Evolutionary conservation across 2,329 filamentous ascomycete genomes (phyloP).

Genomic region (Aureobasidium subglaciale): DNA sequence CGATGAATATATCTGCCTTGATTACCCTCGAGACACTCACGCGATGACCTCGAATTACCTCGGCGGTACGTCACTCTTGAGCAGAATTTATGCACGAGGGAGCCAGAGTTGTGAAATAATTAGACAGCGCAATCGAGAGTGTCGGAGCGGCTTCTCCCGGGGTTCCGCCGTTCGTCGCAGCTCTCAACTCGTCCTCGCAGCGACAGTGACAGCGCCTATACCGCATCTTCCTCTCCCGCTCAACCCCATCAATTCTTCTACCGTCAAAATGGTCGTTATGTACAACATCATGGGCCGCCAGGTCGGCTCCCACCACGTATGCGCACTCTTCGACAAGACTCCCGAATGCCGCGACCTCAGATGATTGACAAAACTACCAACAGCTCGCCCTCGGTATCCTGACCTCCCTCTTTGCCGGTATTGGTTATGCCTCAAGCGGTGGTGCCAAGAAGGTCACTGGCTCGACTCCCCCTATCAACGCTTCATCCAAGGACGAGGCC

Average conservation of each 20-base stretch:
- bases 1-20: not conserved
- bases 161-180: too few species aligned
- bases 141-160: too few species aligned
- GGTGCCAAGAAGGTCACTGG: slow-evolving; percentile 41
- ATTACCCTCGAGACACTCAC: not conserved
- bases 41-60: not conserved
- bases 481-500: slow-evolving; percentile 60
- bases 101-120: too few species aligned
- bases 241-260: slow-evolving; percentile 4
- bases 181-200: slow-evolving; percentile 1
- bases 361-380: slow-evolving; percentile 5
- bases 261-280: slow-evolving; percentile 42
- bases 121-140: too few species aligned
- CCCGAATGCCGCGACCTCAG: not conserved
- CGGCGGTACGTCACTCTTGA: not conserved
- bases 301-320: slow-evolving; percentile 48
- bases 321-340: slow-evolving; percentile 22
- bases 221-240: slow-evolving; percentile 12
- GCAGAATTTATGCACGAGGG: too few species aligned
- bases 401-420: slow-evolving; percentile 40
- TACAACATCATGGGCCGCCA: slow-evolving; percentile 46
- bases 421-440: slow-evolving; percentile 38
- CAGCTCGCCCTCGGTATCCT: slow-evolving; percentile 57
- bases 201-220: not conserved
- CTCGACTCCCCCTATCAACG: slow-evolving; percentile 53